Conservation (phyloP, 1,284 basidiomycete genomes). For the Malassezia globosa region DNA sequence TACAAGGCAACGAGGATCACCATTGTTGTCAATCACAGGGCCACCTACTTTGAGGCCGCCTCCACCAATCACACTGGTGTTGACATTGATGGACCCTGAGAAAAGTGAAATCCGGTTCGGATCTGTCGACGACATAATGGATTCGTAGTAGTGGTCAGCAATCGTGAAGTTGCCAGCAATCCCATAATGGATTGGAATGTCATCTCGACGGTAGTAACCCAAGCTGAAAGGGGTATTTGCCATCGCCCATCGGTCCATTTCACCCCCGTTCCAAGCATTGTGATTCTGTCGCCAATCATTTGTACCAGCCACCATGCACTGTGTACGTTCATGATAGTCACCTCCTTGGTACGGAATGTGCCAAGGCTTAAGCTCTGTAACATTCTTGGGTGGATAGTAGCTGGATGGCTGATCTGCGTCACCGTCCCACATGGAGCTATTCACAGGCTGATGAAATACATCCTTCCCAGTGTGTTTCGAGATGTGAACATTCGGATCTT, state of each 20-base stretch:
- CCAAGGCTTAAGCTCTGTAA: slow-evolving; percentile 27
- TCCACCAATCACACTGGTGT: slow-evolving; percentile 12
- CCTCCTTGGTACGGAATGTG: slow-evolving; percentile 34
- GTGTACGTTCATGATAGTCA: slow-evolving; percentile 22
- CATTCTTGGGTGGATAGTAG: slow-evolving; percentile 9
- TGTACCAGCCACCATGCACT: slow-evolving; percentile 32
- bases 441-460: slow-evolving; percentile 24
- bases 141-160: slow-evolving; percentile 34
- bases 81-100: slow-evolving; percentile 19
- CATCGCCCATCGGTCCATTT: slow-evolving; percentile 29
- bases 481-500: slow-evolving; percentile 35
- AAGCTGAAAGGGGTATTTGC: slow-evolving; percentile 31
- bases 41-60: slow-evolving; percentile 14
- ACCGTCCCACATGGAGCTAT: slow-evolving; percentile 1
- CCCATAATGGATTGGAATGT: slow-evolving; percentile 32
- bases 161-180: slow-evolving; percentile 30
- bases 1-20: slow-evolving; percentile 13
- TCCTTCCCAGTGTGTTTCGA: slow-evolving; percentile 24
- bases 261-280: slow-evolving; percentile 28
- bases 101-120: slow-evolving; percentile 30
- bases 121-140: slow-evolving; percentile 27
- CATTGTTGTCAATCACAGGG: slow-evolving; percentile 22
- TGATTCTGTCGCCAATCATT: slow-evolving; percentile 34
- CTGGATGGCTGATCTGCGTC: neutral
- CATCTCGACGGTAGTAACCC: slow-evolving; percentile 28